Evolutionary conservation across 2,329 filamentous ascomycete species (phyloP).

Genomic region (Verruconis gallopava): DNA sequence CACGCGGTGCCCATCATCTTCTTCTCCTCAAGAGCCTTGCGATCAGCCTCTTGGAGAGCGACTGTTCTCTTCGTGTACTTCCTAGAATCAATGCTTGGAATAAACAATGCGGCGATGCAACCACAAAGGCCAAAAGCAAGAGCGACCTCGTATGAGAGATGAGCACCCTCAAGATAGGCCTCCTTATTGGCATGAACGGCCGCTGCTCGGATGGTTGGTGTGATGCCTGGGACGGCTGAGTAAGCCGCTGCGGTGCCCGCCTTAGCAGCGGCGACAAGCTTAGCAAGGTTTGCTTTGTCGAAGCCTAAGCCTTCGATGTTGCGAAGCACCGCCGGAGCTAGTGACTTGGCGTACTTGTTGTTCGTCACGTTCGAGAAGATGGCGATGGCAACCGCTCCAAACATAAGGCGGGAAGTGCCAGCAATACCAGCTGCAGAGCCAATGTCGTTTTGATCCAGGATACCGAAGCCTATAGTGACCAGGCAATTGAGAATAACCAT

Average conservation of each 20-base stretch:
- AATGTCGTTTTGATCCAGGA: constrained; percentile 25
- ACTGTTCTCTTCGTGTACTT: constrained; percentile 21
- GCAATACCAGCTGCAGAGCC: constrained; percentile 27
- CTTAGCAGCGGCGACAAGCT: constrained; percentile 16
- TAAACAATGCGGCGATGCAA: constrained; percentile 20
- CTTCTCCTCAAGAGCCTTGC: constrained; percentile 13
- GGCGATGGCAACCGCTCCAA: constrained; percentile 25
- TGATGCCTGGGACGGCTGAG: constrained; percentile 19
- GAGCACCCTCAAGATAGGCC: constrained; percentile 18
- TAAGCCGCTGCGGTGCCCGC: constrained; percentile 18
- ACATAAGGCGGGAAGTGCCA: constrained; percentile 25
- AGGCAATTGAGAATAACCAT: constrained; percentile 21
- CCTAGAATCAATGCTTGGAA: constrained; percentile 17
- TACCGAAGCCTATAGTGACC: constrained; percentile 23
- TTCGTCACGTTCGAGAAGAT: constrained; percentile 27
- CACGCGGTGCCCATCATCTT: background rate
- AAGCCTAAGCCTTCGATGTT: constrained; percentile 16
- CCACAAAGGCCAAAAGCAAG: constrained; percentile 19
- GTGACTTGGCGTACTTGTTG: constrained; percentile 16
- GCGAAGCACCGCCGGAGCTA: constrained; percentile 11
- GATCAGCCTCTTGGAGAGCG: constrained; percentile 17
- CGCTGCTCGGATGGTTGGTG: constrained; percentile 17
- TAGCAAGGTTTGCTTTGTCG: constrained; percentile 11
- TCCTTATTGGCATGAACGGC: constrained; percentile 18
- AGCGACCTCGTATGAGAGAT: constrained; percentile 20